Conservation (phyloP, 176 grass and related monocot species). For the Guadua angustifolia region DNA sequence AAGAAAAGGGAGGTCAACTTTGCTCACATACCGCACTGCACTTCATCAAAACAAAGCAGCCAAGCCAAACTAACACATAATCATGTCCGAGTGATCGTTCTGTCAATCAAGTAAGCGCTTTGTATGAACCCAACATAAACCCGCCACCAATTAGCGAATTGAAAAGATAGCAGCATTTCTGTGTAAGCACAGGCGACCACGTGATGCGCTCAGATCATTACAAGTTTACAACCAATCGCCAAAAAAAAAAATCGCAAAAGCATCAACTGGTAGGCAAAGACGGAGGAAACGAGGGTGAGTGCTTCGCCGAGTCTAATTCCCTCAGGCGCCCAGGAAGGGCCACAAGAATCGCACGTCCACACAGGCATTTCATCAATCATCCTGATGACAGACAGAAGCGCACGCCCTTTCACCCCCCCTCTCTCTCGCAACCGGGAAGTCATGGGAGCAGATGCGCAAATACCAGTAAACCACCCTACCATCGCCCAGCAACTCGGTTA, state of each 20-base stretch:
- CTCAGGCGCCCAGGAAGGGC: background rate
- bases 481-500: background rate
- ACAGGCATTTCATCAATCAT: constrained; percentile 24
- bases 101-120: background rate
- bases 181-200: background rate
- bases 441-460: background rate
- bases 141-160: background rate
- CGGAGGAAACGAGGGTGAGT: too few relatives aligned
- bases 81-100: background rate
- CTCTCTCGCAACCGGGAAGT: background rate
- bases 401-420: background rate
- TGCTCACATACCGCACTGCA: background rate
- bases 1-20: background rate
- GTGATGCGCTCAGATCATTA: too few relatives aligned
- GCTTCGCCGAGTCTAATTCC: background rate
- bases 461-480: background rate
- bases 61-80: background rate
- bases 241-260: background rate
- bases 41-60: background rate
- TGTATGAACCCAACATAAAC: background rate
- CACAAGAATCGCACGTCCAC: constrained; percentile 10
- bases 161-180: background rate
- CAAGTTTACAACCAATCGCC: background rate
- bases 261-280: constrained; percentile 2
- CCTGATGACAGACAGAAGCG: background rate